phyloP scores from a whole-genome alignment of 768 basidiomycete species.

The Gloeophyllum trabeum region DNA sequence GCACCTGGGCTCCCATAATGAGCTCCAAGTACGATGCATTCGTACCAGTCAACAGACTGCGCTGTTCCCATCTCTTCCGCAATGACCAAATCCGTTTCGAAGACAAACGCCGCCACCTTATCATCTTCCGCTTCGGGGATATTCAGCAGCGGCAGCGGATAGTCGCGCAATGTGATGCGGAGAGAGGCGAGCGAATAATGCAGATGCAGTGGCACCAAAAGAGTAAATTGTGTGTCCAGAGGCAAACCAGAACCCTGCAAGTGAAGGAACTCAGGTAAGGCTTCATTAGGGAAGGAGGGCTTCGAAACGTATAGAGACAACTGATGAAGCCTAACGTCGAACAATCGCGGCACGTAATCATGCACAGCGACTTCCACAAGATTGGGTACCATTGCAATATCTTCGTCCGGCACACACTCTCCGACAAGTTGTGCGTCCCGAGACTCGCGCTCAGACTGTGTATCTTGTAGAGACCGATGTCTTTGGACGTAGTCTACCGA shows the following conservation, averaged over 20 bases:
- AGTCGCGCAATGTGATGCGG: constrained; percentile 66
- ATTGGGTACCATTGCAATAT: constrained; percentile 23
- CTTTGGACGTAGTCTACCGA: constrained; percentile 52
- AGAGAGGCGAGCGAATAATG: constrained; percentile 53
- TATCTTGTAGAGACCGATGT: constrained; percentile 31
- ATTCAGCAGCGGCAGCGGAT: constrained; percentile 77
- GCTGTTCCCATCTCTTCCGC: constrained; percentile 77
- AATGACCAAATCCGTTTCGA: constrained; percentile 72
- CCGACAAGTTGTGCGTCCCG: constrained; percentile 1
- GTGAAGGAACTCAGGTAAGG: constrained; percentile 52
- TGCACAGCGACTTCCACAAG: constrained; percentile 28
- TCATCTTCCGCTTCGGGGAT: constrained; percentile 40
- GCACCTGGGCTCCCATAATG: constrained; percentile 40
- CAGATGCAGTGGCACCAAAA: constrained; percentile 78
- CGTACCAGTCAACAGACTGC: constrained; percentile 59
- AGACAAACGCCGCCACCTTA: constrained; percentile 37
- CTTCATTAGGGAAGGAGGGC: constrained; percentile 46
- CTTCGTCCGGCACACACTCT: neutral
- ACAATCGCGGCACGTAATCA: constrained; percentile 46
- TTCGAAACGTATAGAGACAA: constrained; percentile 42
- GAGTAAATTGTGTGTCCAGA: constrained; percentile 55
- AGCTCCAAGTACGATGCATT: constrained; percentile 51
- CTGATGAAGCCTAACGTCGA: constrained; percentile 52
- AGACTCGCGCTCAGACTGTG: constrained; percentile 18
- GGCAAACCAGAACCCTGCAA: constrained; percentile 63